A percentile compares a stretch with the other conserved stretches of the same genome.
phyloP scores from a whole-genome alignment of 768 basidiomycete genomes.

The Mycena alexandri region DNA sequence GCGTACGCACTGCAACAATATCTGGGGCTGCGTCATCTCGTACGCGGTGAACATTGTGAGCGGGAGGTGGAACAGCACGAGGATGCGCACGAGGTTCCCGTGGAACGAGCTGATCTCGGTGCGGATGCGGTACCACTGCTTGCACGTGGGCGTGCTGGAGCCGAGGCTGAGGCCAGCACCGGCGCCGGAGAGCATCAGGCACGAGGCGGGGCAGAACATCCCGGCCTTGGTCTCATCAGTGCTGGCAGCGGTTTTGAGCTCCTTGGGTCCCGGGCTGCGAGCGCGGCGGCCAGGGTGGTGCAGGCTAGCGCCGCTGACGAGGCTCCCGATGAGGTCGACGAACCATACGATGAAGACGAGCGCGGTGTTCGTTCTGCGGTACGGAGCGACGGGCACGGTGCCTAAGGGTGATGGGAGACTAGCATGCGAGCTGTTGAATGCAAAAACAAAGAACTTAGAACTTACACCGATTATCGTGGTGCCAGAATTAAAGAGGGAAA shows the following conservation, averaged over 20 bases:
- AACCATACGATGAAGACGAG: slow-evolving; percentile 81
- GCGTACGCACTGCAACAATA: slow-evolving; percentile 64
- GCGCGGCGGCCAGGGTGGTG: slow-evolving; percentile 38
- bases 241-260: slow-evolving; percentile 51
- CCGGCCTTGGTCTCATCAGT: slow-evolving; percentile 28
- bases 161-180: slow-evolving; percentile 22
- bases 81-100: slow-evolving; percentile 89
- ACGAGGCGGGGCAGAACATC: slow-evolving; percentile 36
- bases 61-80: slow-evolving; percentile 96
- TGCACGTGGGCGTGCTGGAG: slow-evolving; percentile 46
- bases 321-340: slow-evolving; percentile 68
- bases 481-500: too few species aligned
- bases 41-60: slow-evolving; percentile 93
- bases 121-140: slow-evolving; percentile 66
- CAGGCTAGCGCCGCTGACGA: slow-evolving; percentile 45
- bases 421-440: too few species aligned
- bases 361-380: slow-evolving; percentile 73
- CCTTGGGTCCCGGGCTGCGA: slow-evolving; percentile 36
- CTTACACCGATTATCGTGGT: too few species aligned
- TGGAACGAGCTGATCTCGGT: slow-evolving; percentile 83
- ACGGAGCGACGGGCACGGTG: too few species aligned
- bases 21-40: slow-evolving; percentile 75
- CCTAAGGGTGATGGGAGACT: too few species aligned
- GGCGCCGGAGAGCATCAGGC: slow-evolving; percentile 31
- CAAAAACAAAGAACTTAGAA: too few species aligned